phyloP scores from a whole-genome alignment of 108 stramenopile species.

The Nitzschia sp. region DNA sequence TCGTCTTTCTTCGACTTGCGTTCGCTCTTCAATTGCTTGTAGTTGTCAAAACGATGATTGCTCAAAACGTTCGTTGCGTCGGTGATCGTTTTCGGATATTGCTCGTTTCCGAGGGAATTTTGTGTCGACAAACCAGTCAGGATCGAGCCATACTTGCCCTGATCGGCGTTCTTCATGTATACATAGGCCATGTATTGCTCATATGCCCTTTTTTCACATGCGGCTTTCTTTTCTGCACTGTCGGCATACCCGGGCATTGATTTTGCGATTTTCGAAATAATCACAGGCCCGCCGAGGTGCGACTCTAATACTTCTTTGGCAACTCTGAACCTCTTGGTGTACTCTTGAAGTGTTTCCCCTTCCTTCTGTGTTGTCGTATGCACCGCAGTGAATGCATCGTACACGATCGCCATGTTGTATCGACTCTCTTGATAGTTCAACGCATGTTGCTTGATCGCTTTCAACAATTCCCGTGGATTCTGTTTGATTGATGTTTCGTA shows the following conservation, averaged over 20 bases:
- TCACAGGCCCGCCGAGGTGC: constrained; percentile 19
- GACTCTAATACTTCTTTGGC: constrained; percentile 30
- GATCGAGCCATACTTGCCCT: constrained; percentile 14
- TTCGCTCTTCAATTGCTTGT: neutral
- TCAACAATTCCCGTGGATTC: neutral
- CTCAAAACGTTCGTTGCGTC: constrained; percentile 19
- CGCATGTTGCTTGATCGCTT: constrained; percentile 14
- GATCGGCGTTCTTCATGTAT: constrained; percentile 9
- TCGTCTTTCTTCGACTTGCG: neutral
- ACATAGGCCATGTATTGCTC: constrained; percentile 5
- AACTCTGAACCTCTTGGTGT: constrained; percentile 9
- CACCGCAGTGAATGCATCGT: neutral
- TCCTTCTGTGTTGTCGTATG: neutral
- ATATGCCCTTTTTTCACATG: constrained; percentile 2
- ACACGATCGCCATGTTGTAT: constrained; percentile 1
- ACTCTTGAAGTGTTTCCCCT: constrained; percentile 13
- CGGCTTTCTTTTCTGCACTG: neutral
- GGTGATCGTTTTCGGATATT: constrained; percentile 15
- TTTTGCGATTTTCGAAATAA: constrained; percentile 9
- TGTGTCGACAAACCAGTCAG: constrained; percentile 21
- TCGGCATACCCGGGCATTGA: neutral
- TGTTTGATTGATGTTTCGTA: neutral
- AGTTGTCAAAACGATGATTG: constrained; percentile 1
- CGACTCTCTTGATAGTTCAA: neutral
- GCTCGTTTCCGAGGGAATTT: constrained; percentile 20